Percentiles rank a stretch among this genome's conserved stretches.
Evolutionary conservation across 106 monocot species (phyloP).

Genomic region (Phalaenopsis equestris): DNA sequence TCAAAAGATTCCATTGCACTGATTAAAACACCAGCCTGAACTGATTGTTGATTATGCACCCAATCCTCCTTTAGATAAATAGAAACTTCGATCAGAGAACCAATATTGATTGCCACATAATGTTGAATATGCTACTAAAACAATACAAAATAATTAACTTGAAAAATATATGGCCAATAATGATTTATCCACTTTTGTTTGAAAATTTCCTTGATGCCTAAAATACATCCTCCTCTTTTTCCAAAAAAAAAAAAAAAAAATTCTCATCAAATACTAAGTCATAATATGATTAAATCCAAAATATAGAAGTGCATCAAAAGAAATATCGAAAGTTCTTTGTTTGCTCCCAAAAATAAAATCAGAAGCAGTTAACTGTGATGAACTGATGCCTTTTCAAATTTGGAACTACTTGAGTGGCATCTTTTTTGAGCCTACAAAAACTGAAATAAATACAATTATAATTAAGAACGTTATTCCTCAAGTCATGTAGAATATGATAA

Average conservation of each 20-base stretch:
- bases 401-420: conserved; percentile 92
- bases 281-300: background rate
- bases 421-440: conserved; percentile 73
- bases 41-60: too few species aligned
- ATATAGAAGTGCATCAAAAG: background rate
- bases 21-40: too few species aligned
- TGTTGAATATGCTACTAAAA: too few species aligned
- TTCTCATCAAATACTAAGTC: background rate
- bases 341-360: conserved; percentile 80
- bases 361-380: conserved; percentile 71
- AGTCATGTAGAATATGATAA: background rate
- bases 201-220: background rate
- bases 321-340: conserved; percentile 51
- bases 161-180: background rate
- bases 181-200: background rate
- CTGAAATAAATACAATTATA: background rate
- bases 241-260: background rate
- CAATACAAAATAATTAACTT: too few species aligned
- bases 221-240: background rate
- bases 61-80: too few species aligned
- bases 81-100: too few species aligned
- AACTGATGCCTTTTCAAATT: conserved; percentile 95
- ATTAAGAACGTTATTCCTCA: background rate
- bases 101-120: too few species aligned
- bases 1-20: too few species aligned